Percentiles rank a stretch among this genome's conserved stretches.
phyloP scores from a whole-genome alignment of 1,284 basidiomycete genomes.

The Leccinum subspadiceum region DNA sequence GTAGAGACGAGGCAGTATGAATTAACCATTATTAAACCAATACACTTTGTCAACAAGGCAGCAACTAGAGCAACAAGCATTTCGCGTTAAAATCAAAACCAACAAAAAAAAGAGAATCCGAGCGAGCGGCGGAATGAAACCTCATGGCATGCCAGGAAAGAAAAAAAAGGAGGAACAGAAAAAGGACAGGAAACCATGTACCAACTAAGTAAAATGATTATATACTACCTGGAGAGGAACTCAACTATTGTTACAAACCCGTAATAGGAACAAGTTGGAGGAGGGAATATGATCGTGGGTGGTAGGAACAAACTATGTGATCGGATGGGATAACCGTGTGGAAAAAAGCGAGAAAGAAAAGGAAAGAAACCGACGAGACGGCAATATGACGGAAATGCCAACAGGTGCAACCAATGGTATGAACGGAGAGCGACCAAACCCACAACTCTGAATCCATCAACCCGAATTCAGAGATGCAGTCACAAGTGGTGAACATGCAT shows the following conservation, averaged over 20 bases:
- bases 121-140: not conserved
- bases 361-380: not conserved
- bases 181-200: constrained; percentile 1
- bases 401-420: constrained; percentile 20
- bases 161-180: not conserved
- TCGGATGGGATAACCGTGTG: constrained; percentile 5
- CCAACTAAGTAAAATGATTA: constrained; percentile 19
- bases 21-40: not conserved
- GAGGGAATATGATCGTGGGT: constrained; percentile 13
- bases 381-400: constrained; percentile 5
- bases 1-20: not conserved
- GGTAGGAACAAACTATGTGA: constrained; percentile 15
- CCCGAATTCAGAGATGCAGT: constrained; percentile 4
- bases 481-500: constrained; percentile 7
- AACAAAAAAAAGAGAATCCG: not conserved
- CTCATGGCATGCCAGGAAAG: not conserved
- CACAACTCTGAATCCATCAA: constrained; percentile 4
- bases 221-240: constrained; percentile 26
- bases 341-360: constrained; percentile 10
- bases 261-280: constrained; percentile 31
- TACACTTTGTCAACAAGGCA: not conserved
- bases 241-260: constrained; percentile 32
- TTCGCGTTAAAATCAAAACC: constrained; percentile 3
- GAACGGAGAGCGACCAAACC: constrained; percentile 9
- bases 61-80: not conserved